phyloP scores from a whole-genome alignment of 192 early-diverging fungal genomes.

The Chytriomyces hyalinus region DNA sequence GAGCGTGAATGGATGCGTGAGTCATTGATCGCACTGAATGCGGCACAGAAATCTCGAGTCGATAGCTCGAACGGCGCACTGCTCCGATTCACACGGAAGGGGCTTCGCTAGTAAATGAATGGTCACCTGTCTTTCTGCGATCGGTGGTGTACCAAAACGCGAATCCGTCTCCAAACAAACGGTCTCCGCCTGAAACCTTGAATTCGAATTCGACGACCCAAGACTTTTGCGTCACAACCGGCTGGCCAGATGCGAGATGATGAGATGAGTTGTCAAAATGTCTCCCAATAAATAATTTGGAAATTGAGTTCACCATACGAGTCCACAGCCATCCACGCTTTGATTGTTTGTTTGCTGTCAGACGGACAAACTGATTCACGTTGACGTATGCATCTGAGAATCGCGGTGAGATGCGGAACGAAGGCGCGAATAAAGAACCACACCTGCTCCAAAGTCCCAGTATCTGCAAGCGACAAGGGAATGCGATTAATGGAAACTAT shows the following conservation, averaged over 20 bases:
- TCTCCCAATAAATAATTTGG: neutral
- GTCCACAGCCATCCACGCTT: conserved; percentile 85
- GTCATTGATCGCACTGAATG: conserved; percentile 40
- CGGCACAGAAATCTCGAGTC: conserved; percentile 13
- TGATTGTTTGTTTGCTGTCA: conserved; percentile 81
- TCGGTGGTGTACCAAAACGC: conserved; percentile 92
- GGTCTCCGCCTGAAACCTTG: conserved; percentile 76
- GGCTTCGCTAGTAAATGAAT: conserved; percentile 5
- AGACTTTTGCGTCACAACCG: conserved; percentile 56
- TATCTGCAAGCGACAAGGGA: conserved; percentile 56
- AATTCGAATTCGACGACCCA: conserved; percentile 96
- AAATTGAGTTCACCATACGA: conserved; percentile 41
- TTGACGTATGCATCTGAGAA: conserved; percentile 79
- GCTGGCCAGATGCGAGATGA: conserved; percentile 37
- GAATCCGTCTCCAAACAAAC: conserved; percentile 93
- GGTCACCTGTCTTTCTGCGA: conserved; percentile 44
- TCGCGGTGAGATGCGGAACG: neutral
- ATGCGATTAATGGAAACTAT: neutral
- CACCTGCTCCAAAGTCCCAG: conserved; percentile 92
- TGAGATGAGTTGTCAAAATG: conserved; percentile 40
- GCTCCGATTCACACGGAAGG: conserved; percentile 8
- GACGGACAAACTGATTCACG: conserved; percentile 81
- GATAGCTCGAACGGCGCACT: neutral
- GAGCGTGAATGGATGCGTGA: neutral
- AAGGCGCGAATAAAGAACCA: neutral